phyloP scores from a whole-genome alignment of 495 filamentous ascomycete species.

The Penicillium simplicissimum region DNA sequence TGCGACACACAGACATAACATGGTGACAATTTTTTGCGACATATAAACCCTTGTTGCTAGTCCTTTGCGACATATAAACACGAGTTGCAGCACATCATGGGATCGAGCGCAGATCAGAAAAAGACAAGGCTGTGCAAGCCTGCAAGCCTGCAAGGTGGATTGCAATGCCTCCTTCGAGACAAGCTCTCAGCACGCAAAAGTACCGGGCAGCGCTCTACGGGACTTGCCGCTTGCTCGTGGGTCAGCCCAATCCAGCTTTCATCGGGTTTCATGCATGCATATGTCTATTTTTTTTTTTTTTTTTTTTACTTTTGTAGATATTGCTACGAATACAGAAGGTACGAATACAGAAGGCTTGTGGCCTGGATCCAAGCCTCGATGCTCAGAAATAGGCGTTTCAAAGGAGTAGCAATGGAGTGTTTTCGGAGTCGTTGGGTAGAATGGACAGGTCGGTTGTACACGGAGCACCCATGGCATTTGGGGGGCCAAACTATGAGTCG shows the following conservation, averaged over 20 bases:
- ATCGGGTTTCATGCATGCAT: neutral
- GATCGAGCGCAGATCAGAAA: neutral
- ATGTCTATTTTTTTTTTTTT: no score
- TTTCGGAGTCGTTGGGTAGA: neutral
- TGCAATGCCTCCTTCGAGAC: neutral
- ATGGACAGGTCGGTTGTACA: neutral
- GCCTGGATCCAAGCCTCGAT: no score
- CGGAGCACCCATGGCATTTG: neutral
- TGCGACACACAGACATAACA: no score
- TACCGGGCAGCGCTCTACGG: neutral
- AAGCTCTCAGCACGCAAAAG: constrained; percentile 1
- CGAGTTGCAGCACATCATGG: neutral
- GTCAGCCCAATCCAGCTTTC: neutral
- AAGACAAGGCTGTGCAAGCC: neutral
- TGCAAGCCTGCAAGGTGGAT: neutral
- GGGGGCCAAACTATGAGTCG: neutral
- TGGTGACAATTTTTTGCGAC: no score
- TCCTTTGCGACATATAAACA: neutral
- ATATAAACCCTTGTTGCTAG: neutral
- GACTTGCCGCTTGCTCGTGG: neutral
- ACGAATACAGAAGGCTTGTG: no score
- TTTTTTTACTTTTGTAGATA: no score
- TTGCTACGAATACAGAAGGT: no score
- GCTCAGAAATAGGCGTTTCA: neutral
- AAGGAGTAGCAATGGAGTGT: neutral